Conservation (phyloP, 345 rosid genomes). For the Populus alba region DNA sequence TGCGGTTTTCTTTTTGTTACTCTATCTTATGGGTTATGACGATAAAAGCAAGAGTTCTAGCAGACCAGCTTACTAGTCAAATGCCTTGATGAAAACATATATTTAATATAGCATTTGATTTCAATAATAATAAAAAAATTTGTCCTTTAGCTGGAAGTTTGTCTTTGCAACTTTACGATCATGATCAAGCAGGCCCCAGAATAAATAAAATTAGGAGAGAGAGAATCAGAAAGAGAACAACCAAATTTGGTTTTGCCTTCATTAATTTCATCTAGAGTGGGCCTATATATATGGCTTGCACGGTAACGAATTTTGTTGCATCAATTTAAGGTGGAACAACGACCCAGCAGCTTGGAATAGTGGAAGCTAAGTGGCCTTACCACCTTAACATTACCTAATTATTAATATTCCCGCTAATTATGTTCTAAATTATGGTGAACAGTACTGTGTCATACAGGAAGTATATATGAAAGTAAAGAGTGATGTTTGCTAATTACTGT, state of each 20-base stretch:
- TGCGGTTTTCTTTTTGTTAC: no score
- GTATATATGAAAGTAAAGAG: background rate
- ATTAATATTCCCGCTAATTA: background rate
- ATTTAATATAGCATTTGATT: no score
- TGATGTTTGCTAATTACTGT: background rate
- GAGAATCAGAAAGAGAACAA: background rate
- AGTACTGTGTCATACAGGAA: background rate
- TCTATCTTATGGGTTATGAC: no score
- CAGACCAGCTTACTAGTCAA: no score
- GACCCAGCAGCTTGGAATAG: background rate
- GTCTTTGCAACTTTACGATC: background rate
- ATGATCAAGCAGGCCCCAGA: background rate
- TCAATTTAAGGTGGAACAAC: background rate
- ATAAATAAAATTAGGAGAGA: background rate
- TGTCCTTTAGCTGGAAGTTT: background rate
- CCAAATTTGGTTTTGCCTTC: background rate
- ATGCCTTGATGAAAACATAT: no score
- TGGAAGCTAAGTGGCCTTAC: background rate
- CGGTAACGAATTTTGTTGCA: background rate
- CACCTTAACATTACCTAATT: background rate
- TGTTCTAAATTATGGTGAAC: background rate
- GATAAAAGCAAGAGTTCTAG: no score
- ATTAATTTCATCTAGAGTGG: background rate
- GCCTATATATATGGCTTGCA: background rate
- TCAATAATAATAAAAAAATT: background rate